Conservation (phyloP, 495 filamentous ascomycete species). For the Penicillium macrosclerotiorum region DNA sequence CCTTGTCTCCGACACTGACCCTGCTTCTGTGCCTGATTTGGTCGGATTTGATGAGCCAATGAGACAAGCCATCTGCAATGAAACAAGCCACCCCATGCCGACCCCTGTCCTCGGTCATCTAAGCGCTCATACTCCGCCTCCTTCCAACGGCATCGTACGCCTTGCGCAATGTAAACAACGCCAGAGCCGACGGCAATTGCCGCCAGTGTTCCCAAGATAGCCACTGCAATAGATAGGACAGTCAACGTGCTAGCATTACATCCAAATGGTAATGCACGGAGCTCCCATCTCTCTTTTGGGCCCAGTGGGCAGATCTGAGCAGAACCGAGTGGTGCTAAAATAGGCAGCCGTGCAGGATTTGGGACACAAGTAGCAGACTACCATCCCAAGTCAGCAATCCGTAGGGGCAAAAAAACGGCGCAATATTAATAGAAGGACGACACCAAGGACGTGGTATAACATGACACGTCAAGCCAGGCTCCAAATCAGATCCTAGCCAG, state of each 20-base stretch:
- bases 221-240: conserved; percentile 39
- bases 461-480: too few species aligned
- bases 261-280: conserved; percentile 47
- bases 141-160: conserved; percentile 26
- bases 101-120: conserved; percentile 4
- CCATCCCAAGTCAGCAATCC: background rate
- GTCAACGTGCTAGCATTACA: conserved; percentile 52
- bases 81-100: conserved; percentile 7
- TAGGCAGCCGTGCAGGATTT: conserved; percentile 37
- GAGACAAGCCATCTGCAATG: conserved; percentile 6
- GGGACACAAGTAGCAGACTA: conserved; percentile 55
- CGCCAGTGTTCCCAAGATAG: conserved; percentile 36
- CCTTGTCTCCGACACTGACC: background rate
- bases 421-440: too few species aligned
- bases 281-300: conserved; percentile 51
- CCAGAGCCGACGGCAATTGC: conserved; percentile 27
- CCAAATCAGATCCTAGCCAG: too few species aligned
- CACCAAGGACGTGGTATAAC: too few species aligned
- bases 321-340: conserved; percentile 45
- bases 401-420: background rate
- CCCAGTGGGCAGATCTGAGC: conserved; percentile 47
- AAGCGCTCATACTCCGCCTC: conserved; percentile 9
- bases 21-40: background rate
- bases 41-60: conserved; percentile 3
- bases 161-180: conserved; percentile 22